Percentiles rank a stretch among this genome's conserved stretches.
These are phyloP conservation scores for Globisporangium ultimum DNA, from an alignment of 352 stramenopile genomes.

Conservation along the genomic window DNA sequence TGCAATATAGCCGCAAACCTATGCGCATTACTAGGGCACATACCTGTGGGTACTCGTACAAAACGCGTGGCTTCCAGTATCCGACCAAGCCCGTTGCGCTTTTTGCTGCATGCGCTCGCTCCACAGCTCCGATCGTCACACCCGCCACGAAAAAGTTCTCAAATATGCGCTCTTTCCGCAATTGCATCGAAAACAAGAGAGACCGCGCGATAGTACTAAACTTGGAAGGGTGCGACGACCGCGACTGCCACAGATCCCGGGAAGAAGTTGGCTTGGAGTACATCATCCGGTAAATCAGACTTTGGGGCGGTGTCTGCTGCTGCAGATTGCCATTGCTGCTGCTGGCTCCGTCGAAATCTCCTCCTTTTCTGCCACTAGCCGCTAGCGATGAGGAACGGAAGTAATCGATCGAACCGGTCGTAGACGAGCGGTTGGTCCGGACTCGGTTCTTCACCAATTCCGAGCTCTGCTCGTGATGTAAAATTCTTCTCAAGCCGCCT, in stretches of 20 bases:
- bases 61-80: conserved; percentile 71
- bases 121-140: conserved; percentile 27
- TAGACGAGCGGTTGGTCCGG: conserved; percentile 52
- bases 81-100: conserved; percentile 28
- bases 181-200: conserved; percentile 77
- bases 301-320: conserved; percentile 36
- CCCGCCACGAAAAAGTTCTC: conserved; percentile 80
- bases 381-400: neutral
- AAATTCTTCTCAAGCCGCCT: neutral
- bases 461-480: conserved; percentile 24
- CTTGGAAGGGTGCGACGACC: conserved; percentile 32
- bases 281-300: conserved; percentile 76
- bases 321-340: conserved; percentile 15
- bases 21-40: too few relatives aligned
- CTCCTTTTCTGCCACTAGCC: neutral
- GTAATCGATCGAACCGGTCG: conserved; percentile 33
- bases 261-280: conserved; percentile 56
- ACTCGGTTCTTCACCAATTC: conserved; percentile 26
- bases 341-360: neutral
- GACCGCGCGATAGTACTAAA: conserved; percentile 65
- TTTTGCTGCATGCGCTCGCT: conserved; percentile 25
- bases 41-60: conserved; percentile 70
- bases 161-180: conserved; percentile 80
- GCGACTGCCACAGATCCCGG: conserved; percentile 55
- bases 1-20: too few relatives aligned